Evolutionary conservation across 208 protist genomes (phyloP), one percentile per base, ranked within the genome.

Genomic region (Trypanosoma lewisi): DNA sequence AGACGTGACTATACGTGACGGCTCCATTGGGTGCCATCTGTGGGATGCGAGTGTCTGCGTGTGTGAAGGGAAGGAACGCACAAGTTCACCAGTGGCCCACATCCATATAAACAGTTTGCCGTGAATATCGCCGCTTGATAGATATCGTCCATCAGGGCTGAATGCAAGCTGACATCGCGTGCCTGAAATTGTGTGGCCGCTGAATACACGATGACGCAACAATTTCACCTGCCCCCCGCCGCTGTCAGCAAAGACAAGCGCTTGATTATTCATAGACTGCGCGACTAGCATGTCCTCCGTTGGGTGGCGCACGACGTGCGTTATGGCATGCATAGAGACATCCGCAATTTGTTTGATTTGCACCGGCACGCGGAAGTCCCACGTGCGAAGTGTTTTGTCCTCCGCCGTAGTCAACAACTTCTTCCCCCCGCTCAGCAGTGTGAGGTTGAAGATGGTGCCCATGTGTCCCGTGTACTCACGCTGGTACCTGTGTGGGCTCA

Each of bases 391-490:
- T 37, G 90, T 95, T 70, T 97, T 97, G 81, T 99, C 98, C 51
- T 98, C 96, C 45, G 91, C 84, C 28, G 94, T 98, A 11, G 94
- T 94, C 9, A 98, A 86, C 63, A 99, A 91, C 53, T 97, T 89
- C 16, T 74, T 65, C 28, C 87, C 87, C n/a, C 87, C 72, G 60
- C 98, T 96, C 23, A 98, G 64, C 48, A 98, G 97, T 0, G 89
- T 96, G 21, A 98, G 57, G 19, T 97, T 93, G 73, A 98, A 98
- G 45, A 99, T 96, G 33, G 93, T 81, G 31, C 87, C 96, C 61
- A 98, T 84, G 81, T 99, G 98, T 2, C 96, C 85, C 25, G 98
- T 94, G 86, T 99, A 99, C 75, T 97, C 89, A 52, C 85, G 85
- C 65, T 91, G 82, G 44, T 82, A 77, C 57, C 62, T 72, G 12